A percentile compares a stretch with the other conserved stretches of the same genome.
Conservation (phyloP, 257 asterid species). For the Lycium ferocissimum region DNA sequence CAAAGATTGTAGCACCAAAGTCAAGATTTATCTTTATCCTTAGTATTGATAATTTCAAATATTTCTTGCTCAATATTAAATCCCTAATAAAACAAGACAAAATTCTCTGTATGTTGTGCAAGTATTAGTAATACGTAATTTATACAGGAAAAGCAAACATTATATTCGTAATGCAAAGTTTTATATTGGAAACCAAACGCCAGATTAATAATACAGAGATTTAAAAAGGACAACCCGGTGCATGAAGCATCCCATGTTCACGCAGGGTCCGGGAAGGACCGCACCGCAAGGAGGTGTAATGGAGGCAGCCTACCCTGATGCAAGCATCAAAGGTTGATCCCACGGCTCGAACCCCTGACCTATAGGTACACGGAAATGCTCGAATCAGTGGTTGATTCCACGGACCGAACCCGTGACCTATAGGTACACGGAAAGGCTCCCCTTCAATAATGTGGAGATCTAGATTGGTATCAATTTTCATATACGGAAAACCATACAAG, state of each 20-base stretch:
- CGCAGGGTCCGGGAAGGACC: background rate
- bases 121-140: background rate
- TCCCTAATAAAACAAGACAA: background rate
- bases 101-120: background rate
- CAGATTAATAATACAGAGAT: background rate
- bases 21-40: slow-evolving; percentile 1
- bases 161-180: background rate
- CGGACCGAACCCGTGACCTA: background rate
- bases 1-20: background rate
- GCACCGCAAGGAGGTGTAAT: background rate
- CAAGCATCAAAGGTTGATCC: background rate
- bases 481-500: slow-evolving; percentile 11
- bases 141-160: background rate
- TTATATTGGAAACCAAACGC: background rate
- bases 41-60: slow-evolving; percentile 4
- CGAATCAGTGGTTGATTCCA: background rate
- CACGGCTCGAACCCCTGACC: background rate
- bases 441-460: background rate
- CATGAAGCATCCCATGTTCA: background rate
- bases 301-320: background rate
- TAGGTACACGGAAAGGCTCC: background rate
- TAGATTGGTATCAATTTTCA: background rate
- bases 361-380: background rate
- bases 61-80: background rate
- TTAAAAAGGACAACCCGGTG: background rate